Evolutionary conservation across 1,139 yeast species (phyloP), one percentile per base, ranked within the genome.

Genomic region (Magnusiomyces clavatus): DNA sequence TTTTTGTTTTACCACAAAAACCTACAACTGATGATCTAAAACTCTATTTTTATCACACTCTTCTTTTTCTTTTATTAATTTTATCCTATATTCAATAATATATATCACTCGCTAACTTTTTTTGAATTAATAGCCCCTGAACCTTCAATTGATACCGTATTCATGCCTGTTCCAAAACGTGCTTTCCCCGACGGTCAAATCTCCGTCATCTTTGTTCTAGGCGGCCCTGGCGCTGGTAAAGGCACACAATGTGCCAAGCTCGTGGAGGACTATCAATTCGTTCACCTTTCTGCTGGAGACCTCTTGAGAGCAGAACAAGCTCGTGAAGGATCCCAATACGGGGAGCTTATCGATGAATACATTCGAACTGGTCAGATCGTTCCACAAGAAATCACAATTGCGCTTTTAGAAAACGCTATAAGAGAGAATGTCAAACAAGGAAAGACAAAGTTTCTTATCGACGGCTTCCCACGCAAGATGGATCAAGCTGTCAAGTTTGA

Each of bases 391-490:
- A 85, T 92, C 50, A 92, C 98, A 1, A 77, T 92, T 61, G 92
- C 89, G 0, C 73, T 92, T 56, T 76, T 92, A 63, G 81, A 84
- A 61, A 83, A 85, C 58, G 96, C 97, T 13, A 89, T 92, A 69
- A 64, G 72, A 49, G 83, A 78, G 41, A 72, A 77, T 51, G 60
- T 67, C 47, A 35, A 35, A 12, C 95, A 94, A 1, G 75, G 76
- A 53, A 75, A 76, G 53, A 70, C 70, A 20, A 75, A 76, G 58
- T 92, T 90, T 67, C 73, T 92, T 62, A 81, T 92, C 52, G 98
- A 92, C 68, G 98, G 98, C 1, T 92, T 92, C 78, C 98, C 98
- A 44, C 80, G 98, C 67, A 89, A 90, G 68, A 90, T 92, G 97
- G 98, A 92, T 71, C 98, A 92, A 72, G 97, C 97, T 0, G 57